Evolutionary conservation across 2,329 filamentous ascomycete species (phyloP).

Genomic region (Hymenoscyphus albidus): DNA sequence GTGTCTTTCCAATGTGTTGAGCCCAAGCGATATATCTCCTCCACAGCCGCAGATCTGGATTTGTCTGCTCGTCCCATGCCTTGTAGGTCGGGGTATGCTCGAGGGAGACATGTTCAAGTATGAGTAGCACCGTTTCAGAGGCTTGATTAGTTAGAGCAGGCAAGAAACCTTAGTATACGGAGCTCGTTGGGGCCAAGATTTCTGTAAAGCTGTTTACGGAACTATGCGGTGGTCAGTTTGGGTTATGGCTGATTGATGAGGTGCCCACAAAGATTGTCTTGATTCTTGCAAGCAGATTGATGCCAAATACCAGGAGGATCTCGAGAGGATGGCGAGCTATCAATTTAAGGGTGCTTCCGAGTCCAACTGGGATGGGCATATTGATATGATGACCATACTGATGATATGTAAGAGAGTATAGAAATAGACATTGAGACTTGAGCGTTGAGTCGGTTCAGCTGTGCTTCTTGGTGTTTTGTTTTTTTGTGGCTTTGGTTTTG

Average conservation of each 20-base stretch:
- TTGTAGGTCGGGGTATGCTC: neutral
- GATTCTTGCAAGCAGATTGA: neutral
- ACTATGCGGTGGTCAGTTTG: neutral
- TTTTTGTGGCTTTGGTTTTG: neutral
- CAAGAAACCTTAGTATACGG: neutral
- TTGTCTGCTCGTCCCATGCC: neutral
- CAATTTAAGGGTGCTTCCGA: neutral
- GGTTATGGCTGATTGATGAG: neutral
- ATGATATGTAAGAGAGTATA: neutral
- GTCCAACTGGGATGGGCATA: neutral
- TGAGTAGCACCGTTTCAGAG: neutral
- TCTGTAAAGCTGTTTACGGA: neutral
- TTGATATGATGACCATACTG: neutral
- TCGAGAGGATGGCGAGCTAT: neutral
- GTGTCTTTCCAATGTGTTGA: neutral
- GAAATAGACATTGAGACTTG: neutral
- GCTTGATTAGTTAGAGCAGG: neutral
- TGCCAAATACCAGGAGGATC: neutral
- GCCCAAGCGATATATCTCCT: neutral
- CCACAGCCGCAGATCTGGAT: neutral
- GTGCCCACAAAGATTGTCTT: neutral
- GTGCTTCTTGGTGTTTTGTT: neutral
- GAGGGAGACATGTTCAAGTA: slow-evolving; percentile 1
- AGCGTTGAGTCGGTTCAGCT: neutral
- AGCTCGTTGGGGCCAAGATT: neutral